phyloP scores from a whole-genome alignment of 1,284 basidiomycete genomes.

The Heterobasidion annosum region DNA sequence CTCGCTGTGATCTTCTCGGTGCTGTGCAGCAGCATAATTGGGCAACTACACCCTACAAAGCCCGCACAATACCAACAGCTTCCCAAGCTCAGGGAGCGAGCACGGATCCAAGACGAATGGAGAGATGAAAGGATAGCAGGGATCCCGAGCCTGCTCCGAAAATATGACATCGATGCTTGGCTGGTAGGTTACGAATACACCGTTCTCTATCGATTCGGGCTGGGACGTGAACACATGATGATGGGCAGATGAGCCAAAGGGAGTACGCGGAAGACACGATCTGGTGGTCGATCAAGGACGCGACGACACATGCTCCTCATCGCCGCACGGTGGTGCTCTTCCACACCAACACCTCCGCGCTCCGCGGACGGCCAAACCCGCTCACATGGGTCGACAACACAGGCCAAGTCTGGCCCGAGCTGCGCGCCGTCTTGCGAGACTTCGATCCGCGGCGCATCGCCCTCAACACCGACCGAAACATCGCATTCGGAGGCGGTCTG shows the following conservation, averaged over 20 bases:
- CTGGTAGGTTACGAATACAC: slow-evolving; percentile 21
- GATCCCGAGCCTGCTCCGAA: slow-evolving; percentile 32
- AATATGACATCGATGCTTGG: slow-evolving; percentile 35
- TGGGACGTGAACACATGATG: neutral
- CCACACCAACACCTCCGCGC: slow-evolving; percentile 31
- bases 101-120: slow-evolving; percentile 34
- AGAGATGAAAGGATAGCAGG: slow-evolving; percentile 28
- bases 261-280: slow-evolving; percentile 48
- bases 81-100: slow-evolving; percentile 35
- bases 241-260: slow-evolving; percentile 32
- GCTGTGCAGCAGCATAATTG: neutral
- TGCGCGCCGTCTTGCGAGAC: slow-evolving; percentile 24
- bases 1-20: neutral
- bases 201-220: neutral
- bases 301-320: slow-evolving; percentile 39
- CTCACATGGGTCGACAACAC: slow-evolving; percentile 43
- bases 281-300: slow-evolving; percentile 42
- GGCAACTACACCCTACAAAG: slow-evolving; percentile 11
- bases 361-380: slow-evolving; percentile 29
- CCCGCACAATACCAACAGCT: slow-evolving; percentile 29
- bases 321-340: slow-evolving; percentile 42
- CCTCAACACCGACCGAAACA: slow-evolving; percentile 35
- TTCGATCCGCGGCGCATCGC: slow-evolving; percentile 33
- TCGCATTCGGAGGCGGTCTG: slow-evolving; percentile 42
- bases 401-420: slow-evolving; percentile 35